These are phyloP conservation scores for Geopyxis carbonaria DNA, from an alignment of 495 filamentous ascomycete genomes.

Conservation along the genomic window DNA sequence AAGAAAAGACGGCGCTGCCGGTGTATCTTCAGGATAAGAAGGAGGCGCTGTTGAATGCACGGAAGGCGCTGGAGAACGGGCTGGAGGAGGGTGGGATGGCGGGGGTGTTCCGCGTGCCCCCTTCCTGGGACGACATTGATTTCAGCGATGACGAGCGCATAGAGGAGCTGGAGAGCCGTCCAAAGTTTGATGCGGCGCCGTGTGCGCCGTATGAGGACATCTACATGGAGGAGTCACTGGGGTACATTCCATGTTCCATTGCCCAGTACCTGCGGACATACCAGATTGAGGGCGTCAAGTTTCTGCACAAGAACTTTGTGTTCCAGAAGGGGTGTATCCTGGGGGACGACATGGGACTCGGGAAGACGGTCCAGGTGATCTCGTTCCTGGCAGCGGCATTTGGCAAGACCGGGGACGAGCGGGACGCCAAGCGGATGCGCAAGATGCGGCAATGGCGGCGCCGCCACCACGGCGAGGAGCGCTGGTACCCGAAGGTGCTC, in stretches of 20 bases:
- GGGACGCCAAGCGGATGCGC: conserved; percentile 79
- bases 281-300: conserved; percentile 68
- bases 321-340: conserved; percentile 84
- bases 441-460: conserved; percentile 48
- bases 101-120: conserved; percentile 56
- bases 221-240: conserved; percentile 53
- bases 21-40: conserved; percentile 36
- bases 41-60: conserved; percentile 38
- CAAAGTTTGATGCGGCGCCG: conserved; percentile 31
- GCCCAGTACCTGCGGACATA: conserved; percentile 88
- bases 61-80: conserved; percentile 32
- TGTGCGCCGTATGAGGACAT: conserved; percentile 49
- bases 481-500: conserved; percentile 75
- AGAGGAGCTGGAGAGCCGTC: conserved; percentile 53
- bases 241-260: conserved; percentile 74
- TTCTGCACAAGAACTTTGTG: conserved; percentile 78
- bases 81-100: conserved; percentile 41
- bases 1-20: conserved; percentile 26
- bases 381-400: conserved; percentile 86
- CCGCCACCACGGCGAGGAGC: conserved; percentile 24
- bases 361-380: conserved; percentile 93
- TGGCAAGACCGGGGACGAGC: conserved; percentile 82
- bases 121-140: conserved; percentile 60
- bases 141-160: conserved; percentile 74
- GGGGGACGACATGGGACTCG: conserved; percentile 92